A percentile compares a stretch with the other conserved stretches of the same genome.
Evolutionary conservation across 345 rosid genomes (phyloP).

Genomic region (Citrus inodora): DNA sequence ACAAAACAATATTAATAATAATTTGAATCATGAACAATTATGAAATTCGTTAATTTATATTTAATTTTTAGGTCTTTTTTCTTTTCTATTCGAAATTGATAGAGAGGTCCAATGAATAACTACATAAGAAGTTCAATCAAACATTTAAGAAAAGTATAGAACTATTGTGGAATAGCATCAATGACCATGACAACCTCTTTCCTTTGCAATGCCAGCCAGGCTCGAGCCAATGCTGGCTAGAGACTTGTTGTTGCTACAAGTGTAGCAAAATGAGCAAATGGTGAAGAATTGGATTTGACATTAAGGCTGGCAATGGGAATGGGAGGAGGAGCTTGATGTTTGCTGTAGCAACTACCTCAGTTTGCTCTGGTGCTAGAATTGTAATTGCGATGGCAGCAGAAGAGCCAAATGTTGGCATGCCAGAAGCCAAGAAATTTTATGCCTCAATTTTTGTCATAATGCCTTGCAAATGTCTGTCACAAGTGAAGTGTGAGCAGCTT

Average conservation of each 20-base stretch:
- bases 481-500: too few species aligned
- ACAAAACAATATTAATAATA: too few species aligned
- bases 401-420: constrained; percentile 34
- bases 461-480: too few species aligned
- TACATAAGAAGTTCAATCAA: constrained; percentile 8
- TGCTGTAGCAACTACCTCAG: constrained; percentile 36
- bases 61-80: too few species aligned
- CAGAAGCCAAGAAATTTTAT: constrained; percentile 49
- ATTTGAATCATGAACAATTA: too few species aligned
- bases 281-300: constrained; percentile 11
- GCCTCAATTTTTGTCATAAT: constrained; percentile 21
- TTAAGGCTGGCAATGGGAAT: constrained; percentile 19
- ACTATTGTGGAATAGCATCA: too few species aligned
- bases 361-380: constrained; percentile 22
- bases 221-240: too few species aligned
- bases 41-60: too few species aligned
- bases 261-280: constrained; percentile 15
- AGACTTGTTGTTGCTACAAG: background rate
- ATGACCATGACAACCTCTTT: background rate
- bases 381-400: constrained; percentile 1
- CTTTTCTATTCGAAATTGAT: too few species aligned
- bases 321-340: constrained; percentile 62
- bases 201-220: too few species aligned
- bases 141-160: too few species aligned
- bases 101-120: too few species aligned